These are phyloP conservation scores for Termitomyces sp. DNA, from an alignment of 768 basidiomycete genomes.

Conservation along the genomic window DNA sequence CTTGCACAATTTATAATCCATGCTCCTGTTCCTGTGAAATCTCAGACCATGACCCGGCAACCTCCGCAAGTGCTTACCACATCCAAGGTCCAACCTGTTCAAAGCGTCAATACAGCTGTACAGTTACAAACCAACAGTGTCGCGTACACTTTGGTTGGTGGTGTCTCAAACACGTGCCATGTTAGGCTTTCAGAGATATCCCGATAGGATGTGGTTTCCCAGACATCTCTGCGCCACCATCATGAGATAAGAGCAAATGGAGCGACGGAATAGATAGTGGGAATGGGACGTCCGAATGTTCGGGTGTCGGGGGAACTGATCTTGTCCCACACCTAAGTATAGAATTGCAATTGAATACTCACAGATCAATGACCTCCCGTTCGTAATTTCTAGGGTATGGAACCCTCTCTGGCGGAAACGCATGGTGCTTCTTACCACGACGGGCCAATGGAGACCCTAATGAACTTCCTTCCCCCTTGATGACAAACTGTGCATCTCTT, in stretches of 20 bases:
- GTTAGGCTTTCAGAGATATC: conserved; percentile 58
- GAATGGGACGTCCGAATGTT: background rate
- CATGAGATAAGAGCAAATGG: conserved; percentile 10
- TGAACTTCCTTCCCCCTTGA: conserved; percentile 42
- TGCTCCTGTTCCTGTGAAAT: conserved; percentile 57
- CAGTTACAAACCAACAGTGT: conserved; percentile 6
- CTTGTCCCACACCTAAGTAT: conserved; percentile 4
- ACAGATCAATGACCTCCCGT: conserved; percentile 63
- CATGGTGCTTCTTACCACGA: conserved; percentile 55
- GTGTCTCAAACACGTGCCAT: conserved; percentile 61
- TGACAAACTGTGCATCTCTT: conserved; percentile 53
- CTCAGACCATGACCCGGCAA: background rate
- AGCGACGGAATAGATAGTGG: conserved; percentile 3
- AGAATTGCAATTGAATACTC: conserved; percentile 30
- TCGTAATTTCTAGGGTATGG: conserved; percentile 74
- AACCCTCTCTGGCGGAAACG: conserved; percentile 45
- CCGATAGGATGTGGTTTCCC: conserved; percentile 59
- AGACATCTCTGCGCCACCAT: conserved; percentile 54
- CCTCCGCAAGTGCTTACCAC: conserved; percentile 44
- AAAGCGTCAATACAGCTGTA: conserved; percentile 9
- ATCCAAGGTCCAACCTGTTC: conserved; percentile 67
- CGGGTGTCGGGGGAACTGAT: background rate
- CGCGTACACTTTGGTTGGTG: conserved; percentile 59
- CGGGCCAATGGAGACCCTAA: conserved; percentile 28
- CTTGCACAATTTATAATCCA: conserved; percentile 70